Conservation (phyloP, 441 rosid genomes). For the Viola pubescens region DNA sequence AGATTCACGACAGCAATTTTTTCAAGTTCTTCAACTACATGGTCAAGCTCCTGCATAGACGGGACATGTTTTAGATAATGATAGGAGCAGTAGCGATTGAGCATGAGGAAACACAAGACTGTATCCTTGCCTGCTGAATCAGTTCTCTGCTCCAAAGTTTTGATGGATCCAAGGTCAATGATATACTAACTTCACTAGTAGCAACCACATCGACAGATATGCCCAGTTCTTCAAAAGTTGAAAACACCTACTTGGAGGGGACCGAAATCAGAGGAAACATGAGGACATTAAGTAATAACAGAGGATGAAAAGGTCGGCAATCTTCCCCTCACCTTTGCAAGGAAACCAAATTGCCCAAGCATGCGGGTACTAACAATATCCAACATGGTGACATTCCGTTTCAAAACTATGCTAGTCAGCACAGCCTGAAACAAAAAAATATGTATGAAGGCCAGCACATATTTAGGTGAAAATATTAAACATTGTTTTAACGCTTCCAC, state of each 20-base stretch:
- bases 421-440: slow-evolving; percentile 51
- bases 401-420: slow-evolving; percentile 87
- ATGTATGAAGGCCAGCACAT: neutral
- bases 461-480: neutral
- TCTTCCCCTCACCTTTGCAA: slow-evolving; percentile 58
- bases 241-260: slow-evolving; percentile 52
- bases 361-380: slow-evolving; percentile 93
- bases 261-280: neutral
- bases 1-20: slow-evolving; percentile 76
- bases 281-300: neutral
- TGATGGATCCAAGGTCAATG: slow-evolving; percentile 88
- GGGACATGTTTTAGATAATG: neutral
- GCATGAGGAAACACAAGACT: neutral
- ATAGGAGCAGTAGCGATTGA: no score
- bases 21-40: slow-evolving; percentile 75
- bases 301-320: neutral
- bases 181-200: slow-evolving; percentile 96
- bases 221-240: slow-evolving; percentile 85
- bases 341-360: slow-evolving; percentile 96
- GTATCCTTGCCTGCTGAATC: neutral
- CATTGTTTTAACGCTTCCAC: neutral
- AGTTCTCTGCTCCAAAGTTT: slow-evolving; percentile 53
- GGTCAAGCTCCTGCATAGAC: slow-evolving; percentile 58
- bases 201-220: slow-evolving; percentile 98
- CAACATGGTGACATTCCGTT: slow-evolving; percentile 90